A percentile compares a stretch with the other conserved stretches of the same genome.
These are phyloP conservation scores for Colletotrichum filicis DNA, from an alignment of 2,329 filamentous ascomycete genomes.

Conservation along the genomic window DNA sequence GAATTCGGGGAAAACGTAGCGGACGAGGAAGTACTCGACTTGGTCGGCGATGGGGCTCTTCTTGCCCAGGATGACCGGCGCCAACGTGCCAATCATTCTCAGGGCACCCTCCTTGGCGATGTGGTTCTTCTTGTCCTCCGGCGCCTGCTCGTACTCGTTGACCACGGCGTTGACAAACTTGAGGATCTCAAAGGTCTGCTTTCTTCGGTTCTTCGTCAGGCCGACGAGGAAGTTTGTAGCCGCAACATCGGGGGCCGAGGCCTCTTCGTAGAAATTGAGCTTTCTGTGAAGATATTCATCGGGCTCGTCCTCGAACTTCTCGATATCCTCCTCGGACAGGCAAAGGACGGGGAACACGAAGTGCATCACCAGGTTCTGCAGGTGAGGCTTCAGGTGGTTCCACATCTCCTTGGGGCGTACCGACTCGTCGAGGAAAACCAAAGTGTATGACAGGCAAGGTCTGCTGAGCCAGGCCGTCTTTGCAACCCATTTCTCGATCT, in stretches of 20 bases:
- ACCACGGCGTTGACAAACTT: conserved; percentile 96
- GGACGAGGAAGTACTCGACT: conserved; percentile 98
- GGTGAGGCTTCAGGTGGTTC: conserved; percentile 91
- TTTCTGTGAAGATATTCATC: conserved; percentile 98
- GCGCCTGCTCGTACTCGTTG: conserved; percentile 86
- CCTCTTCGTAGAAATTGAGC: conserved; percentile 97
- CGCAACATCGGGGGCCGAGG: conserved; percentile 92
- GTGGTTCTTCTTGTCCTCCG: conserved; percentile 91
- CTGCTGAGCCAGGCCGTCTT: conserved; percentile 96
- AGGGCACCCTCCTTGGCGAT: conserved; percentile 96
- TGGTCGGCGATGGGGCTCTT: conserved; percentile 98
- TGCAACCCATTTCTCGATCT: conserved; percentile 97
- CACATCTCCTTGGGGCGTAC: conserved; percentile 98
- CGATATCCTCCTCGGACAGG: conserved; percentile 89
- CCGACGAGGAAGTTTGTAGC: conserved; percentile 97
- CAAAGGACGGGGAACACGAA: conserved; percentile 96
- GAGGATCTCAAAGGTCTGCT: conserved; percentile 94
- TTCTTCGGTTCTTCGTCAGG: conserved; percentile 91
- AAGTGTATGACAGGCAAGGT: conserved; percentile 90
- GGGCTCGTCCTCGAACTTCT: conserved; percentile 93
- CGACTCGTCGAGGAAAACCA: conserved; percentile 96
- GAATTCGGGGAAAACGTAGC: conserved; percentile 98
- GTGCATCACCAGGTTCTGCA: conserved; percentile 92
- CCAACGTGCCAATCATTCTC: conserved; percentile 95
- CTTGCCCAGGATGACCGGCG: conserved; percentile 94